Base-by-base conservation (phyloP, 768 basidiomycete genomes). In the Amanita pallidorosea region DNA sequence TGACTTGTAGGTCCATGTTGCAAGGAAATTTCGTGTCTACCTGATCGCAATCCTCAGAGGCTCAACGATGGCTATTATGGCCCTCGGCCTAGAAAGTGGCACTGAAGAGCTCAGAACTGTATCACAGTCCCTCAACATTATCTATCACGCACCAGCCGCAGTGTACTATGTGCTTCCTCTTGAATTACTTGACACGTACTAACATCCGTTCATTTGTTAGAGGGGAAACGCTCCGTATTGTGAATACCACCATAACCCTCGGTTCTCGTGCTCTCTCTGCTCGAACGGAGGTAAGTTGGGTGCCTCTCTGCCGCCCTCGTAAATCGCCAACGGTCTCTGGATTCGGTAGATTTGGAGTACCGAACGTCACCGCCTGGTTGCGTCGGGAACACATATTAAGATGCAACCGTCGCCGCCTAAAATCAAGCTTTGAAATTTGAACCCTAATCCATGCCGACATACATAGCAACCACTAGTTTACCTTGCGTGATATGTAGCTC, bases 71-170 rank as follows among this genome's bases (percentile, higher is more conserved):
- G 69, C 76, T 4, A 61, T 80, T 22, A 63, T 63, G n/a, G 69
- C 69, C 4, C 58, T 70, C 5, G 60, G 35, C 48, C 49, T 57
- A 57, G 62, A 45, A 50, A 63, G 54, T 44, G 56, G 47, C 36
- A 67, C 60, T 15, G 13, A 11, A 5, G 56, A 60, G 1, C 22
- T 58, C 7, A 47, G 34, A 0, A 67, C 66, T 27, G 79, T 80
- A 7, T 77, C 77, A 0, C 76, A 77, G 55, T 70, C 76, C 1
- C 58, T 80, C 40, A 73, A 77, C 41, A 62, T 79, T 5, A 65
- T 76, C 17, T 80, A 76, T 50, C 79, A 80, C 51, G 73, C 79
- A 45, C 79, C 79, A n/a, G 79, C 78, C 18, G 54, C 55, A 8
- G 23, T 68, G 79, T 79, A 33, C 13, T 12, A 58, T 56, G 70